Base-by-base conservation (phyloP, 306 rosid species). In the Sechiopsis laciniata region DNA sequence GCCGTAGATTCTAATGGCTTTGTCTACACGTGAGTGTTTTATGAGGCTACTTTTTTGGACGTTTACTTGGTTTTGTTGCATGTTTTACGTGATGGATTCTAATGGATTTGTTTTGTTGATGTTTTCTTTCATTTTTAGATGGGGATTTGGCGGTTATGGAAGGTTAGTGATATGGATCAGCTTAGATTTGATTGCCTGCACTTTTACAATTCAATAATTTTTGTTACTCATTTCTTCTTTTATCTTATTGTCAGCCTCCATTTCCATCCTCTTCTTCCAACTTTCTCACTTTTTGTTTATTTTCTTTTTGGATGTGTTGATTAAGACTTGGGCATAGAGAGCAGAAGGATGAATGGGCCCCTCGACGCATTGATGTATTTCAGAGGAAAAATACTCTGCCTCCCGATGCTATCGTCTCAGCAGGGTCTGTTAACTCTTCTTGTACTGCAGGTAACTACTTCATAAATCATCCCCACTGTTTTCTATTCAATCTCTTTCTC, bases 91-190 rank as follows among this genome's bases (percentile, higher is more conserved):
- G 9, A 1, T 59, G 65, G 65, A 59, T 59, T 59, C 17, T 59
- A 59, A 59, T 59, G 40, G 48, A 32, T 35, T 55, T 73, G 60
- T 55, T 66, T 74, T 55, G 11, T 37, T 50, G 14, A 52, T 63
- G 61, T 80, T 20, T 45, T 22, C 65, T 72, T 55, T 40, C 61
- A 12, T 73, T 69, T 79, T 40, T 80, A 94, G 99, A 91, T 94
- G 99, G 99, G 99, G 99, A 68, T 89, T 81, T 81, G 99, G 97
- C 69, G 99, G 99, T 75, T 91, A 94, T 75, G 99, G 97, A 89
- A 94, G 99, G 99, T 94, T 22, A 14, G 95, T 75, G 57, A 50
- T 46, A 48, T 75, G 72, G 50, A 15, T 46, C 55, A 12, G 32
- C 17, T 66, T 48, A 55, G n/a, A 20, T 24, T 29, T 48, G 60